Conservation (phyloP, 2,329 filamentous ascomycete species). For the Aspergillus fischeri region DNA sequence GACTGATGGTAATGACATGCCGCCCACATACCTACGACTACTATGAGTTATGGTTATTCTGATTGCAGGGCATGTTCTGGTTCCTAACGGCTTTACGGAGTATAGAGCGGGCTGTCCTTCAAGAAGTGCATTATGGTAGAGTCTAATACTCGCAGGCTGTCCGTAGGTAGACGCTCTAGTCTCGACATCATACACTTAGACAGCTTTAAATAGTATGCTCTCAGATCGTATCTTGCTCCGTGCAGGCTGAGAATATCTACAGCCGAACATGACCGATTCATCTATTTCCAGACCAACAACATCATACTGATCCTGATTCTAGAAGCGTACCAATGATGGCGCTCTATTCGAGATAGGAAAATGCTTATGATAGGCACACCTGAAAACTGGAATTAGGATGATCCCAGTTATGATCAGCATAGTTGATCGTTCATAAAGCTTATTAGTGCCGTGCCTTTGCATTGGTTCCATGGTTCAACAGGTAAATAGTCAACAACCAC, state of each 20-base stretch:
- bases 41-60: no score
- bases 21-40: neutral
- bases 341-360: neutral
- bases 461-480: conserved; percentile 5
- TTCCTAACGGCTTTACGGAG: neutral
- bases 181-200: no score
- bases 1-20: neutral
- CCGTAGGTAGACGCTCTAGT: neutral
- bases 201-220: neutral
- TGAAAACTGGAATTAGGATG: conserved; percentile 1
- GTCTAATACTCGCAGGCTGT: neutral
- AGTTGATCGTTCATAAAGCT: conserved; percentile 11
- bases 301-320: neutral
- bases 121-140: neutral
- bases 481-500: neutral
- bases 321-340: neutral
- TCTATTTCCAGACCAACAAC: neutral
- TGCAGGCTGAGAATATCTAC: neutral
- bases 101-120: no score
- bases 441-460: conserved; percentile 10
- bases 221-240: neutral
- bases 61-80: no score
- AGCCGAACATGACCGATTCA: neutral
- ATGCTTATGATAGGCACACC: neutral
- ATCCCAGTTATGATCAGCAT: conserved; percentile 10